Evolutionary conservation across 495 filamentous ascomycete species (phyloP), one percentile per base, ranked within the genome.

Genomic region (Penicillium malachiteum): DNA sequence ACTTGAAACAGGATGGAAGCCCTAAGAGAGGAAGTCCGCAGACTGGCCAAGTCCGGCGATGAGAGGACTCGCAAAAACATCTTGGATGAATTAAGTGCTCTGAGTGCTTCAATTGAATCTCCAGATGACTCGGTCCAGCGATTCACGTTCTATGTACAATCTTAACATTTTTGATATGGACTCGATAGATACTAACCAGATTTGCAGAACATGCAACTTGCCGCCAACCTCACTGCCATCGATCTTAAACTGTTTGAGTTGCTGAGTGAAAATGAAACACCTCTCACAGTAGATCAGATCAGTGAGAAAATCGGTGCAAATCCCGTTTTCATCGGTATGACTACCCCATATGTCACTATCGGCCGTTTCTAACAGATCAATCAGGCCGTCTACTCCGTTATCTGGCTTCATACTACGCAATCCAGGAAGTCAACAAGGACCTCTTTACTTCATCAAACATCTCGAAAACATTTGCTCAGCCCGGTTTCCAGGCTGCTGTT

Each of bases 381-480:
- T 47, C 35, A 73, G 68, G 62, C 7, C 74, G 75, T 13, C 39
- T 79, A 52, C 47, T 77, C 4, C 66, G 75, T 4, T 77, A 71
- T 55, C 58, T 76, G 8, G 67, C 68, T n/a, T 69, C 74, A 7
- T 54, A 67, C 30, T 52, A 57, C 16, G 56, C 59, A 26, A 56
- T 77, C 33, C 55, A 51, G 8, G 75, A 79, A 57, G 61, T 56
- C 0, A 63, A 50, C 7, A 43, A 62, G 18, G 62, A 74, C 48
- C 17, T 32, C 2, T 78, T 66, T 46, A 50, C 45, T 0, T 67
- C 66, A 7, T 75, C 57, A 30, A 64, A 66, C 10, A 47, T 75
- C 12, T 77, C 72, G 41, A 57, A 38, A 14, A 52, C 51, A 34
- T 31, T 69, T 45, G 16, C 38, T 13, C 18, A 53, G 12, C 49